Evolutionary conservation across 2,329 filamentous ascomycete species (phyloP), one percentile per base, ranked within the genome.

Genomic region (Hymenoscyphus infarciens): DNA sequence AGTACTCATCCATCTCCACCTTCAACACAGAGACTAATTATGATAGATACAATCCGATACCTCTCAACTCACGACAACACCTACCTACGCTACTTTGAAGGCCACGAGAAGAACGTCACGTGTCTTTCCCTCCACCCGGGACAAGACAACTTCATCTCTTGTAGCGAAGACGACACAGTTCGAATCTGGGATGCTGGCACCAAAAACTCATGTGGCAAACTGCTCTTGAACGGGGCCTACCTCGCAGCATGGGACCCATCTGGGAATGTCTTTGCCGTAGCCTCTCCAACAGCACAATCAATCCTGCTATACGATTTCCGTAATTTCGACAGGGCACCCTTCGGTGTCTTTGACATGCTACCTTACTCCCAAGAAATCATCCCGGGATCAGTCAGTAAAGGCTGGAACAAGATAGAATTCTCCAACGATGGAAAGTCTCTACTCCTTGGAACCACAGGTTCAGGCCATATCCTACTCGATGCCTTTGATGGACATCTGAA

Each of bases 71-170:
- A 99, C 77, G 95, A 98, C 76, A 97, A 98, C 78, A 90, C 89
- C 63, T 99, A 96, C 76, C 90, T 98, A 66, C 90, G 95, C 66
- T 99, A 99, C 77, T 99, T 98, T 75, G 88, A 91, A 65, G 95
- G 94, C 57, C 95, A 99, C 76, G 89, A 90, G 52, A 88, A 85
- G 63, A 82, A 87, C 61, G 95, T 99, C 39, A 98, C 94, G 19
- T 89, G 84, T 64, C 83, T 99, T 31, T 81, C 89, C 1, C 83
- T 98, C 66, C 94, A 93, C 67, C 95, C 95, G 0, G 90, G 91
- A 56, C 87, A 84, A 70, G 95, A 99, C 76, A 89, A 89, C 68
- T 98, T 99, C 78, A 86, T 99, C 63, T 97, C 93, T 16, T 96
- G 92, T 76, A 90, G 90, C 58, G 87, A 89, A 68, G 95, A 99